A percentile compares a stretch with the other conserved stretches of the same genome.
Conservation (phyloP, 2,329 filamentous ascomycete species). For the Aspergillus fijiensis region DNA sequence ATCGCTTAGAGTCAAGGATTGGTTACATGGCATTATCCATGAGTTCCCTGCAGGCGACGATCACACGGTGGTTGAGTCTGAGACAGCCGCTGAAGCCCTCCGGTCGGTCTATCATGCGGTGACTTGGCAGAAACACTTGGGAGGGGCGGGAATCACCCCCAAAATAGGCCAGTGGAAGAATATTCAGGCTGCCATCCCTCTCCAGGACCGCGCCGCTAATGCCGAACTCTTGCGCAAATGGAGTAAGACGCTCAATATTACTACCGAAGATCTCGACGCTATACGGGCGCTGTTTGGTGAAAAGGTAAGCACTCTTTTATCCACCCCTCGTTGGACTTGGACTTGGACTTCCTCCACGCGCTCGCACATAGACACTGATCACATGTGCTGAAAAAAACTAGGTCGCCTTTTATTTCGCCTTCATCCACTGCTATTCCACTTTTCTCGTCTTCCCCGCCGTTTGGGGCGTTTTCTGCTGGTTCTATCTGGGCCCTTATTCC, state of each 20-base stretch:
- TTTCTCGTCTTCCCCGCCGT: slow-evolving; percentile 80
- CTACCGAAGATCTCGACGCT: slow-evolving; percentile 67
- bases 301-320: slow-evolving; percentile 44
- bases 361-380: not conserved
- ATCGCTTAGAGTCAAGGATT: slow-evolving; percentile 73
- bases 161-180: slow-evolving; percentile 68
- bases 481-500: slow-evolving; percentile 82
- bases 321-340: not conserved
- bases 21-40: slow-evolving; percentile 83
- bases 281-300: slow-evolving; percentile 78
- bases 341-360: no score
- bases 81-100: slow-evolving; percentile 84
- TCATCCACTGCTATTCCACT: slow-evolving; percentile 84
- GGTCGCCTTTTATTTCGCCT: slow-evolving; percentile 95
- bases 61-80: slow-evolving; percentile 68
- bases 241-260: slow-evolving; percentile 63
- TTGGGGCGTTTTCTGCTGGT: slow-evolving; percentile 74
- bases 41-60: slow-evolving; percentile 74
- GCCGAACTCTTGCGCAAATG: slow-evolving; percentile 72
- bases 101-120: slow-evolving; percentile 86
- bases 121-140: slow-evolving; percentile 68
- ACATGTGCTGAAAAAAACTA: slow-evolving; percentile 23
- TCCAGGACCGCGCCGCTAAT: slow-evolving; percentile 77
- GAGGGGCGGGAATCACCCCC: slow-evolving; percentile 73
- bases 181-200: slow-evolving; percentile 62